A percentile compares a stretch with the other conserved stretches of the same genome.
These are phyloP conservation scores for Ustilago tritici DNA, from an alignment of 1,284 basidiomycete genomes.

Conservation along the genomic window DNA sequence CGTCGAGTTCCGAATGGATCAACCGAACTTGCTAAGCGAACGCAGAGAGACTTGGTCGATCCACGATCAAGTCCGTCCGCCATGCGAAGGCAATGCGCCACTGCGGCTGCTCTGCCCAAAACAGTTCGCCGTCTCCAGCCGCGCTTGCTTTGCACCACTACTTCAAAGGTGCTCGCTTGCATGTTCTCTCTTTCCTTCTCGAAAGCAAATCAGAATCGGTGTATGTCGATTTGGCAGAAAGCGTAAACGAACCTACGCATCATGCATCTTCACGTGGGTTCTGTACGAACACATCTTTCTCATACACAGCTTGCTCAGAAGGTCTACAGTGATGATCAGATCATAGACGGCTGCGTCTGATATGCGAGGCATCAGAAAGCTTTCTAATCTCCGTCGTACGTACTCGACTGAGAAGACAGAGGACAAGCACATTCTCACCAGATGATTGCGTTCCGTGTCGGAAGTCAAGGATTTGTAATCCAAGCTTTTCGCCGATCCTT, in stretches of 20 bases:
- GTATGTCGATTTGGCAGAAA: conserved; percentile 1
- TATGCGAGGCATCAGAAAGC: no score
- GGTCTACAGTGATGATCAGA: neutral
- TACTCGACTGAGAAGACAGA: no score
- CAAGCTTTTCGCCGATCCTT: neutral
- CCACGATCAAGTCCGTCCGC: neutral
- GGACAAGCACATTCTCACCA: no score
- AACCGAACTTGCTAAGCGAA: conserved; percentile 1
- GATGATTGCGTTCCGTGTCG: neutral
- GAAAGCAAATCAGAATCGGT: neutral
- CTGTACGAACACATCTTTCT: neutral
- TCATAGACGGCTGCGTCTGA: neutral
- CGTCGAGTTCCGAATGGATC: conserved; percentile 1
- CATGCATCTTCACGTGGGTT: conserved; percentile 1
- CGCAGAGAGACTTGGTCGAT: neutral
- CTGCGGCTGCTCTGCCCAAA: neutral
- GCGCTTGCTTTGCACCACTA: neutral
- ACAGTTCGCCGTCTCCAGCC: neutral
- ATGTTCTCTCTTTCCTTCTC: neutral
- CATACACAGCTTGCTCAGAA: neutral
- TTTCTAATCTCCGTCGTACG: no score
- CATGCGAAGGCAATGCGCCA: conserved; percentile 1
- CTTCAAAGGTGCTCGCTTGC: neutral
- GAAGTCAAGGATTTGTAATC: conserved; percentile 6
- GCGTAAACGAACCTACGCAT: neutral